Conservation (phyloP, 2,329 filamentous ascomycete genomes). For the Triangularia verruculosa region DNA sequence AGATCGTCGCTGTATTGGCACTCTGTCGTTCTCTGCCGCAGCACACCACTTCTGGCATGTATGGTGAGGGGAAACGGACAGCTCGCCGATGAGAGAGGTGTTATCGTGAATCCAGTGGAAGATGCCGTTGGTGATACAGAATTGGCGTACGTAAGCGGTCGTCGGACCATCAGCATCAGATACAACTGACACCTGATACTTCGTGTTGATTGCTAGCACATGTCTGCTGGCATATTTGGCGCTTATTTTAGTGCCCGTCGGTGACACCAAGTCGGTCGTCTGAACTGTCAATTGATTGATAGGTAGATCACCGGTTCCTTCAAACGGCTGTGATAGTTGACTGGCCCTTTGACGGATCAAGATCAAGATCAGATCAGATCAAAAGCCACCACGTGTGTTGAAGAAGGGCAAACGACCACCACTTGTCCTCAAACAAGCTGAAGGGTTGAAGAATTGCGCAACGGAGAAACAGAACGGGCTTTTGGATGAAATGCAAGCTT, state of each 20-base stretch:
- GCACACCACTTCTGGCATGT: background rate
- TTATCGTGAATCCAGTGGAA: background rate
- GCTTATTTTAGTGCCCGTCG: background rate
- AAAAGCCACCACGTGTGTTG: background rate
- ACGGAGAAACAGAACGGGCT: background rate
- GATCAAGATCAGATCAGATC: background rate
- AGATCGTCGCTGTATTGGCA: background rate
- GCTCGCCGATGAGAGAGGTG: background rate
- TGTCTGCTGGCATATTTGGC: background rate
- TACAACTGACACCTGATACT: background rate
- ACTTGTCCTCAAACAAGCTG: background rate
- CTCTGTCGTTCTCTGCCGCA: background rate
- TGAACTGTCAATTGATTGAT: background rate
- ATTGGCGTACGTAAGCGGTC: background rate
- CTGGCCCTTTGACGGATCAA: background rate
- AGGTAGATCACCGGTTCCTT: background rate
- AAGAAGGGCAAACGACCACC: background rate
- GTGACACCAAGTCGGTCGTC: background rate
- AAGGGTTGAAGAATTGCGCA: background rate
- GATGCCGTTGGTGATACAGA: background rate
- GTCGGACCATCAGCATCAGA: too few species aligned
- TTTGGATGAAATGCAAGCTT: slow-evolving; percentile 1
- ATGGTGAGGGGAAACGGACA: background rate
- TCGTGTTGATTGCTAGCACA: background rate
- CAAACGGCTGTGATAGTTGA: background rate